These are phyloP conservation scores for Silene vulgaris DNA, from an alignment of 179 eudicot genomes.

Conservation along the genomic window DNA sequence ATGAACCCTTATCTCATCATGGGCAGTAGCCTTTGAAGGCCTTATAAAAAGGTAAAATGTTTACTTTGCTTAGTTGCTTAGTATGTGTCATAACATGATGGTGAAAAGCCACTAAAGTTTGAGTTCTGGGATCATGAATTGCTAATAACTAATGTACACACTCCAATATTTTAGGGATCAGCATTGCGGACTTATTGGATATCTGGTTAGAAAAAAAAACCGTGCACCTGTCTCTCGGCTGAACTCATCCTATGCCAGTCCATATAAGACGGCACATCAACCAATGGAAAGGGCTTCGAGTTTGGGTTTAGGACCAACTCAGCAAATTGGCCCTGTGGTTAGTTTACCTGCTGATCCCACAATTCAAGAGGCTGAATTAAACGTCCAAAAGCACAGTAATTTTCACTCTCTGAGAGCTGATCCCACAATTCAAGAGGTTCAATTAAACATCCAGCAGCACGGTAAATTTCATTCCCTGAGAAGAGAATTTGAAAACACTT, in stretches of 20 bases:
- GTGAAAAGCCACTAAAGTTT: not conserved
- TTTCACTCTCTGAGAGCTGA: not conserved
- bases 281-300: slow-evolving; percentile 31
- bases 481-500: no score
- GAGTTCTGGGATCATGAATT: not conserved
- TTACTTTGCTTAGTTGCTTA: not conserved
- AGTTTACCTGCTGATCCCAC: slow-evolving; percentile 23
- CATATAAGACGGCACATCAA: slow-evolving; percentile 25
- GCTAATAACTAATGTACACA: slow-evolving; percentile 16
- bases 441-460: slow-evolving; percentile 20
- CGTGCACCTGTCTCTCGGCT: slow-evolving; percentile 24
- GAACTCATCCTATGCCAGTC: slow-evolving; percentile 27
- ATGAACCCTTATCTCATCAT: no score
- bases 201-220: slow-evolving; percentile 42
- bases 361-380: slow-evolving; percentile 14
- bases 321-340: slow-evolving; percentile 19
- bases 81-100: not conserved
- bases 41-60: not conserved
- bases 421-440: slow-evolving; percentile 15
- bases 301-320: slow-evolving; percentile 13
- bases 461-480: slow-evolving; percentile 16
- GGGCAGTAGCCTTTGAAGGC: no score
- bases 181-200: slow-evolving; percentile 86
- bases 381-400: slow-evolving; percentile 25
- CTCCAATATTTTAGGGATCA: slow-evolving; percentile 56